Evolutionary conservation across 305 asterid genomes (phyloP).

Genomic region (Coffea humblotiana): DNA sequence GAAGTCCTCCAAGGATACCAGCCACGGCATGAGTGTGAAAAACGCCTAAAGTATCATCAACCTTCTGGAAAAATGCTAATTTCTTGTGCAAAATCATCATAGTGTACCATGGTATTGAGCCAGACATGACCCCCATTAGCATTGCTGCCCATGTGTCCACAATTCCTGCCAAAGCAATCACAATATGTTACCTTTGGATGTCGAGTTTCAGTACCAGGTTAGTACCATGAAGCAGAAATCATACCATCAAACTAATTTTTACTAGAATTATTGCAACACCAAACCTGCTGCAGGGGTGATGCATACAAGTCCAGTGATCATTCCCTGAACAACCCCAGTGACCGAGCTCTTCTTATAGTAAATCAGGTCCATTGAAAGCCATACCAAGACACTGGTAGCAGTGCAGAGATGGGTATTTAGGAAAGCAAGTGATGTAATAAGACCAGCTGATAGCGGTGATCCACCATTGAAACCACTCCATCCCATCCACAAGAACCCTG

Average conservation of each 20-base stretch:
- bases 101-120: constrained; percentile 42
- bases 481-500: constrained; percentile 49
- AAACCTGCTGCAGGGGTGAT: constrained; percentile 48
- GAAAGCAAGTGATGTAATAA: constrained; percentile 37
- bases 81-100: constrained; percentile 46
- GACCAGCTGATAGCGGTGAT: constrained; percentile 34
- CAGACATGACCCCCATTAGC: constrained; percentile 38
- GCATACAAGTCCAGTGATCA: constrained; percentile 50
- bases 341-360: constrained; percentile 39
- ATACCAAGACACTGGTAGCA: constrained; percentile 38
- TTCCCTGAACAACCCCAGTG: constrained; percentile 43
- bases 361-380: constrained; percentile 43
- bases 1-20: constrained; percentile 38
- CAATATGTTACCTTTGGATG: background rate
- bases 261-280: background rate
- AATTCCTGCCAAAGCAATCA: constrained; percentile 24
- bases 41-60: constrained; percentile 43
- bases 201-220: background rate
- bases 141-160: constrained; percentile 45
- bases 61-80: constrained; percentile 32
- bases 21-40: constrained; percentile 48
- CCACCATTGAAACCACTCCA: constrained; percentile 54
- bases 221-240: too few species aligned
- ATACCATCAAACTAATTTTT: background rate
- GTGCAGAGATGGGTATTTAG: constrained; percentile 44